Base-by-base conservation (phyloP, 495 filamentous ascomycete genomes). In the Aspergillus indologenus region DNA sequence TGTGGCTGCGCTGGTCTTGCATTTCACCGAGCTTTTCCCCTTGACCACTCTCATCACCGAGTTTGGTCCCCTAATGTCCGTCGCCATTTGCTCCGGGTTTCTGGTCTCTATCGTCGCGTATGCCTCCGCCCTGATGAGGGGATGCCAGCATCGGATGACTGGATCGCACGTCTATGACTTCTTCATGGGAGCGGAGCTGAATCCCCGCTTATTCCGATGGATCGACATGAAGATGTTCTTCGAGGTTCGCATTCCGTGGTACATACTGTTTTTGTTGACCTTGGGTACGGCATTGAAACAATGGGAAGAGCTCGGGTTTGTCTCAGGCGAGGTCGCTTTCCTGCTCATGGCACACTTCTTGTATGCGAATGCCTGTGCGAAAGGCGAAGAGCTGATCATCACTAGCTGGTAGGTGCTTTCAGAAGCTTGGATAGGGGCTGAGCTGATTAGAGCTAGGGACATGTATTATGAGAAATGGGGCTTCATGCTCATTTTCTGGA, bases 401-500 rank as follows among this genome's bases (percentile, higher is more conserved):
- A 90, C 90, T 6, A 94, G 90, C 21, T 98, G 92, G 87, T 85
- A 69, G 34, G 34, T 49, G 73, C 64, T 12, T 51, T n/a, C 65
- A 9, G 56, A 17, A 22, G 19, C 20, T 14, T 53, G 11, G 1
- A 43, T 53, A 29, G 4, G 5, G 3, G 18, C 23, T 21, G 15
- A 44, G 7, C 14, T 21, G 8, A 23, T 45, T n/a, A 53, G 24
- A 44, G 26, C 43, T 20, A 83, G 81, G 84, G 94, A 98, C 73
- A 97, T 98, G 90, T 96, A 95, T 77, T 90, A 93, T 69, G 94
- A 98, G 79, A 98, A 98, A 79, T 95, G 91, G 85, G 94, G 94
- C 58, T 98, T 97, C 77, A 95, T 98, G 93, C 82, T 98, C 58
- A 96, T 96, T 70, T 98, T 98, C 83, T 98, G 94, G 94, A 98